Conservation (phyloP, 345 rosid species). For the Sisymbrium irio region DNA sequence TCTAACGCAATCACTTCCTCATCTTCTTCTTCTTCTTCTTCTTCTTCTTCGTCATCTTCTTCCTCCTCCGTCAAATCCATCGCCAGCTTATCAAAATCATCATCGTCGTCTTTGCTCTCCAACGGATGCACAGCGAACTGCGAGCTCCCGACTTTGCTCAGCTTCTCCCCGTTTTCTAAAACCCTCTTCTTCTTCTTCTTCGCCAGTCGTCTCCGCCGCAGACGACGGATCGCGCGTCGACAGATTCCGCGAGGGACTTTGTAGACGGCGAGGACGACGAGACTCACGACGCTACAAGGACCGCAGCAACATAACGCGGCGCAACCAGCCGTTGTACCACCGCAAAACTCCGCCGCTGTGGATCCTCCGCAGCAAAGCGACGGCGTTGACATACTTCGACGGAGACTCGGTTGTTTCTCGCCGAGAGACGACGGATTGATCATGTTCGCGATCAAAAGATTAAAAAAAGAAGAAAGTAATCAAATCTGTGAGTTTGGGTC, state of each 20-base stretch:
- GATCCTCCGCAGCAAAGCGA: constrained; percentile 13
- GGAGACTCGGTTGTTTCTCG: constrained; percentile 5
- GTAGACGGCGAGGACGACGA: constrained; percentile 48
- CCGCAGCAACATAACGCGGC: constrained; percentile 67
- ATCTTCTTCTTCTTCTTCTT: too few relatives aligned
- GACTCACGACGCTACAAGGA: constrained; percentile 50
- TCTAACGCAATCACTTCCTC: constrained; percentile 42
- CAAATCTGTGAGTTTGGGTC: not conserved
- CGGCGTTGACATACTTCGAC: constrained; percentile 6
- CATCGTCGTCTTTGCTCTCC: constrained; percentile 13
- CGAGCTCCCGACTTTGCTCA: constrained; percentile 29
- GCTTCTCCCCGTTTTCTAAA: constrained; percentile 6
- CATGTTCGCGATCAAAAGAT: not conserved
- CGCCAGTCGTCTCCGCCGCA: constrained; percentile 23
- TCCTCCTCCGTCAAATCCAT: constrained; percentile 23
- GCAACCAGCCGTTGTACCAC: constrained; percentile 63
- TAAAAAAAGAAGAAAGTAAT: not conserved
- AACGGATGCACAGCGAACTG: constrained; percentile 31
- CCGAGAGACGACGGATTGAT: not conserved
- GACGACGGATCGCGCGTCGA: constrained; percentile 35
- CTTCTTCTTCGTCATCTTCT: too few relatives aligned
- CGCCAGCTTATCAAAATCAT: not conserved
- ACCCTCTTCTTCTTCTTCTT: constrained; percentile 15
- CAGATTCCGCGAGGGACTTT: constrained; percentile 55
- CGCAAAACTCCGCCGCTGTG: constrained; percentile 34